These are phyloP conservation scores for Aspergillus indologenus DNA, from an alignment of 495 filamentous ascomycete species.

Conservation along the genomic window DNA sequence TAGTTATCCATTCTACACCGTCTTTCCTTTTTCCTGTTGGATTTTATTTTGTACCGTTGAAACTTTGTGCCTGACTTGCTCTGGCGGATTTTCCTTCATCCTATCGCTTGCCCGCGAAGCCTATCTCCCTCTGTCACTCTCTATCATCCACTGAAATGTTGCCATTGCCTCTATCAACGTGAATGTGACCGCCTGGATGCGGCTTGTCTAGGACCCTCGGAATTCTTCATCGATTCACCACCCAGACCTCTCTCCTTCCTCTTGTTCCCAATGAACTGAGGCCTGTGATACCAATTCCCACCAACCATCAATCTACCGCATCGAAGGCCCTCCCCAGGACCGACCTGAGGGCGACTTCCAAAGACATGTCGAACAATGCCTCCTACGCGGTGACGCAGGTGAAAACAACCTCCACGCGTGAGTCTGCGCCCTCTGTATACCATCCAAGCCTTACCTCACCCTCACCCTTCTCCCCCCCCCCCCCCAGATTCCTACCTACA, in stretches of 20 bases:
- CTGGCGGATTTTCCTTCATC: background rate
- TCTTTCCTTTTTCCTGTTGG: background rate
- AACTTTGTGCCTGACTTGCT: background rate
- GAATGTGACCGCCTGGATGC: slow-evolving; percentile 9
- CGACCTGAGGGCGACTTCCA: slow-evolving; percentile 3
- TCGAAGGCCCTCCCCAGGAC: background rate
- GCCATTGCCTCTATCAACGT: background rate
- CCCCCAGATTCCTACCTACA: no score
- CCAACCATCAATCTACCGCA: background rate
- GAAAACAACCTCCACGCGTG: slow-evolving; percentile 38
- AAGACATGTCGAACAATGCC: slow-evolving; percentile 37
- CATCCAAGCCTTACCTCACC: background rate
- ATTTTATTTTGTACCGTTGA: background rate
- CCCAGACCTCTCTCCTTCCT: background rate
- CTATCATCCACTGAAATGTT: background rate
- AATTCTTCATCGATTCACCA: background rate
- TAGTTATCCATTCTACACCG: slow-evolving; percentile 6
- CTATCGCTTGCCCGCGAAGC: background rate
- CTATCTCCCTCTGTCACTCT: background rate
- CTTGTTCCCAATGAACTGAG: background rate
- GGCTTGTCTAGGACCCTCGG: background rate
- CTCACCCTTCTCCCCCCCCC: background rate
- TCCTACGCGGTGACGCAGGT: slow-evolving; percentile 33
- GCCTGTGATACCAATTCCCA: background rate
- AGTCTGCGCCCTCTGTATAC: background rate